Conservation (phyloP, 192 early-diverging fungal genomes). For the Cetraspora pellucida region DNA sequence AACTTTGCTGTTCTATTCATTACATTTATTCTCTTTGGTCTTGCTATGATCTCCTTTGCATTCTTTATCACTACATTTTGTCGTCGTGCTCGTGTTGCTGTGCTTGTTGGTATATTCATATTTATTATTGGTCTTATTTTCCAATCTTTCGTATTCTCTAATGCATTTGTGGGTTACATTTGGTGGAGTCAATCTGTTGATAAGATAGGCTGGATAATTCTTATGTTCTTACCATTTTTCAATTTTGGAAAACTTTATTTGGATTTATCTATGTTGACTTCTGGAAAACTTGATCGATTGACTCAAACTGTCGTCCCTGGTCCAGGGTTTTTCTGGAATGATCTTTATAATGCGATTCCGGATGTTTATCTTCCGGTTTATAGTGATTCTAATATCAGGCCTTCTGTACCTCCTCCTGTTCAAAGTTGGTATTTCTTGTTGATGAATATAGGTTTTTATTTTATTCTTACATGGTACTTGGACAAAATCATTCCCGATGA, state of each 20-base stretch:
- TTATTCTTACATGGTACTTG: constrained; percentile 69
- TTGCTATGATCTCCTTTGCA: constrained; percentile 71
- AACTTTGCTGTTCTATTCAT: constrained; percentile 61
- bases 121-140: constrained; percentile 81
- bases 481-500: constrained; percentile 79
- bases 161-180: constrained; percentile 49
- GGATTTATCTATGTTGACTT: constrained; percentile 60
- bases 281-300: constrained; percentile 51
- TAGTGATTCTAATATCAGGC: constrained; percentile 42
- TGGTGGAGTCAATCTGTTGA: constrained; percentile 50
- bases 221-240: constrained; percentile 58
- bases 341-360: constrained; percentile 52
- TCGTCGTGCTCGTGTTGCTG: constrained; percentile 58
- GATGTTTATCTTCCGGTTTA: constrained; percentile 51
- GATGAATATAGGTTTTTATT: constrained; percentile 63
- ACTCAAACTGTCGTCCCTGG: constrained; percentile 69
- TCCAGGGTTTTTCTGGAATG: constrained; percentile 60
- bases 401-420: constrained; percentile 62
- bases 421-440: constrained; percentile 65
- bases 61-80: constrained; percentile 73
- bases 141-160: constrained; percentile 57
- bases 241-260: constrained; percentile 70
- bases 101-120: constrained; percentile 76
- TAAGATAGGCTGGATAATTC: constrained; percentile 30
- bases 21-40: constrained; percentile 74